Conservation (phyloP, 2,329 filamentous ascomycete genomes). For the Penicillium sp. region DNA sequence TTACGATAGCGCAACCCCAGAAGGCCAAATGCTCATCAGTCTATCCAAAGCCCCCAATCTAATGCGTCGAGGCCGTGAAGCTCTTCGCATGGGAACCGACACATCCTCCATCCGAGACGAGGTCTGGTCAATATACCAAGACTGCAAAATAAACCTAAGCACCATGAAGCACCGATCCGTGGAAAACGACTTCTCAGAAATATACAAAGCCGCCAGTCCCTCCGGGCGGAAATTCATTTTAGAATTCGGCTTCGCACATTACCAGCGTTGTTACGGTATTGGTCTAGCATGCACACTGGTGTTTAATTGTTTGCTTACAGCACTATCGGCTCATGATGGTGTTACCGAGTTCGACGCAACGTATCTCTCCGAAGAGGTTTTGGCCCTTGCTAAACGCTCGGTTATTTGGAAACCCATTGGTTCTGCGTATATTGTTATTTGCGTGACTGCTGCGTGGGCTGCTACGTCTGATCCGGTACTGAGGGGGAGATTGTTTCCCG, state of each 20-base stretch:
- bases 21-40: conserved; percentile 36
- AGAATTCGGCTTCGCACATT: conserved; percentile 32
- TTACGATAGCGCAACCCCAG: conserved; percentile 29
- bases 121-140: conserved; percentile 27
- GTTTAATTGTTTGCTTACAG: conserved; percentile 38
- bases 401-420: conserved; percentile 38
- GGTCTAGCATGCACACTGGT: conserved; percentile 35
- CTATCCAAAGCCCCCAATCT: conserved; percentile 37
- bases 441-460: conserved; percentile 31
- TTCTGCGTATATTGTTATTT: conserved; percentile 34
- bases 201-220: not conserved
- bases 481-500: conserved; percentile 17
- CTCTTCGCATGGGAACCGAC: conserved; percentile 11
- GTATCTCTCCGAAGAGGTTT: conserved; percentile 29
- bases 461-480: conserved; percentile 25
- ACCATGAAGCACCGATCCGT: conserved; percentile 21
- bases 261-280: conserved; percentile 39
- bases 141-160: conserved; percentile 22
- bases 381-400: conserved; percentile 32
- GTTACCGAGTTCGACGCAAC: conserved; percentile 22
- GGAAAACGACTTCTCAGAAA: not conserved
- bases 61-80: conserved; percentile 30
- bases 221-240: conserved; percentile 1
- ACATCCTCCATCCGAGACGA: conserved; percentile 22
- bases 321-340: conserved; percentile 30